Base-by-base conservation (phyloP, 2,329 filamentous ascomycete species). In the Cladophialophora psammophila region DNA sequence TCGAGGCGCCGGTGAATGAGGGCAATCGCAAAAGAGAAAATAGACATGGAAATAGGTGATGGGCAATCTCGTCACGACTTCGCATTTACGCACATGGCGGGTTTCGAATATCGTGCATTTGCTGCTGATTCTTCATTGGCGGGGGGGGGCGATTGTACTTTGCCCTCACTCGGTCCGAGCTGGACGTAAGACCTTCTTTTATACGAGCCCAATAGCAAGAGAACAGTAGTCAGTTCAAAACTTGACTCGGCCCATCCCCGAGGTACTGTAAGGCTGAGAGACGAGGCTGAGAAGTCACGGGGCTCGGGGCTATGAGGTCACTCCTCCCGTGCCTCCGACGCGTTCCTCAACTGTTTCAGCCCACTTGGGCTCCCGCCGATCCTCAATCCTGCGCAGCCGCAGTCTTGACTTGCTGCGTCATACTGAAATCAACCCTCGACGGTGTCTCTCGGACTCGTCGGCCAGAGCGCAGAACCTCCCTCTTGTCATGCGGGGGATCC, bases 401-500 rank as follows among this genome's bases (percentile, higher is more conserved):
- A 26, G 45, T 3, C 45, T 50, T 50, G 45, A 26, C 18, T 26
- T 50, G 45, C 40, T 45, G n/a, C 40, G 40, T 45, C 40, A 18
- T 20, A 45, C 40, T 45, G 40, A 45, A 20, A 18, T n/a, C 15
- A 50, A 4, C 18, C 45, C 1, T 50, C 9, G 18, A 20, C 45
- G 12, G 45, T 50, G 45, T 12, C 45, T 50, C 45, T 26, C 26
- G 10, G 5, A 20, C 45, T 50, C 45, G 18, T 50, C 45, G 18
- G 18, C 10, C 10, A 50, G 45, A 26, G 18, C 10, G 45, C 45
- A 31, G 52, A n/a, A 55, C 31, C 31, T 38, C 13, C 63, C 38
- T 36, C 20, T 34, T 53, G 63, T 65, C 59, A 67, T 67, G 64
- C 48, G 45, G 58, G 34, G 26, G 18, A 15, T 48, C 4, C 53